phyloP scores from a whole-genome alignment of 139 green algal genomes.

The Raphidocelis subcapitata region DNA sequence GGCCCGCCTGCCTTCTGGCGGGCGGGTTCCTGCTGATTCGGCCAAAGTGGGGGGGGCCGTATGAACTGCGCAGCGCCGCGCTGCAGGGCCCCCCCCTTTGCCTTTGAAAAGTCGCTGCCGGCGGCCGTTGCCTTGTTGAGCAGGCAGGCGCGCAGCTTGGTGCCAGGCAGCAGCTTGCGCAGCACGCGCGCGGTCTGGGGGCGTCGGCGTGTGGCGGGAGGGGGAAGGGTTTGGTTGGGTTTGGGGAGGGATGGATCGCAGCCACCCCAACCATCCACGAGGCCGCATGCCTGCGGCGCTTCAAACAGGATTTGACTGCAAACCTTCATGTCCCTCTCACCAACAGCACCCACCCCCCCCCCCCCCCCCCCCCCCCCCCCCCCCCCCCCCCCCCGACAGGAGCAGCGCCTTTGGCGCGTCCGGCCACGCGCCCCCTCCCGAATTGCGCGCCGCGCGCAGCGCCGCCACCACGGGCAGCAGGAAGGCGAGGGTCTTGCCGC shows the following conservation, averaged over 20 bases:
- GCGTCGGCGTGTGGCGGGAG: too few relatives aligned
- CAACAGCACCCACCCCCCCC: neutral
- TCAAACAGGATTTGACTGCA: too few relatives aligned
- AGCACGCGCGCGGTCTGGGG: slow-evolving; percentile 76
- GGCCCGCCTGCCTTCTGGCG: too few relatives aligned
- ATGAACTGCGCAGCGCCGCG: too few relatives aligned
- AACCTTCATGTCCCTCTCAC: neutral
- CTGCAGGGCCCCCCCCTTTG: neutral
- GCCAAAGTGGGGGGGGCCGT: too few relatives aligned
- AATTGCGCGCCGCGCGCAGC: slow-evolving; percentile 22
- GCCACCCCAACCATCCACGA: too few relatives aligned
- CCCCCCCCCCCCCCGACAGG: slow-evolving; percentile 85
- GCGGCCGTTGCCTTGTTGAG: slow-evolving; percentile 73
- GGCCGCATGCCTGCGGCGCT: too few relatives aligned
- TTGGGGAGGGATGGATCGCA: too few relatives aligned
- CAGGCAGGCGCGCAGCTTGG: slow-evolving; percentile 60
- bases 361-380: slow-evolving; percentile 53
- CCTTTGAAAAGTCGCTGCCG: slow-evolving; percentile 32
- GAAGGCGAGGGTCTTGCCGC: slow-evolving; percentile 93
- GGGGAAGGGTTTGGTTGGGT: too few relatives aligned
- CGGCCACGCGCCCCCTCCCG: slow-evolving; percentile 16
- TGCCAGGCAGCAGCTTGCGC: slow-evolving; percentile 69
- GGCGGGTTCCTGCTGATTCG: too few relatives aligned
- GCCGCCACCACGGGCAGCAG: slow-evolving; percentile 74
- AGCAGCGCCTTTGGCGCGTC: slow-evolving; percentile 56